phyloP scores from a whole-genome alignment of 768 basidiomycete species.

The Porphyrellus cyaneotinctus region DNA sequence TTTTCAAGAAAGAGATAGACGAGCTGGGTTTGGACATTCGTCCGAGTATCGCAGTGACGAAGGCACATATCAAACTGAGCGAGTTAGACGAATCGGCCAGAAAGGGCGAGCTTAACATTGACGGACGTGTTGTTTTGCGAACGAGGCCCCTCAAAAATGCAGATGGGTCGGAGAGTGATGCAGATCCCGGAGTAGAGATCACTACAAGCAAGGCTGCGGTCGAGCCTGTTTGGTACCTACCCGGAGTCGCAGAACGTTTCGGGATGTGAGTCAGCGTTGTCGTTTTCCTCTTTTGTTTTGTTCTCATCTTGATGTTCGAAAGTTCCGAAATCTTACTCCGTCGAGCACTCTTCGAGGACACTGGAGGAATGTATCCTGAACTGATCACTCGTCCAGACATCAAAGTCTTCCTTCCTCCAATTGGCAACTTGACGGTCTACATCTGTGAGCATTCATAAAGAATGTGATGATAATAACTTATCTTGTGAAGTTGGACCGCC shows the following conservation, averaged over 20 bases:
- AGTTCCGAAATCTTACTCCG: slow-evolving; percentile 83
- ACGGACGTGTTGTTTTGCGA: slow-evolving; percentile 78
- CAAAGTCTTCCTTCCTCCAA: slow-evolving; percentile 93
- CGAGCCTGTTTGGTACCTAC: slow-evolving; percentile 95
- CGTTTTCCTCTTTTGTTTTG: not conserved
- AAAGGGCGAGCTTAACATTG: slow-evolving; percentile 67
- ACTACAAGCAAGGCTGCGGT: slow-evolving; percentile 89
- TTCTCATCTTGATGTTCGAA: slow-evolving; percentile 3
- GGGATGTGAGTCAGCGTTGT: slow-evolving; percentile 60
- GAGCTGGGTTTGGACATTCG: slow-evolving; percentile 74
- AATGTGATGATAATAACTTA: not conserved
- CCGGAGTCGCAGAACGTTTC: slow-evolving; percentile 91
- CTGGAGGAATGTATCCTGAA: slow-evolving; percentile 94
- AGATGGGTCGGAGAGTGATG: slow-evolving; percentile 55
- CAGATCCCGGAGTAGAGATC: slow-evolving; percentile 80
- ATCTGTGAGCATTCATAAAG: slow-evolving; percentile 55
- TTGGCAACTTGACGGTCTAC: slow-evolving; percentile 87
- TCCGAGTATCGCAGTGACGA: slow-evolving; percentile 91
- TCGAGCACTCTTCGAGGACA: slow-evolving; percentile 93
- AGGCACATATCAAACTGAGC: slow-evolving; percentile 90
- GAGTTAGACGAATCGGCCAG: slow-evolving; percentile 83
- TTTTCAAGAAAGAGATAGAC: slow-evolving; percentile 60
- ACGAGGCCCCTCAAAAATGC: slow-evolving; percentile 59
- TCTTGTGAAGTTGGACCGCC: slow-evolving; percentile 68
- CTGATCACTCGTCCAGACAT: slow-evolving; percentile 93